Base-by-base conservation (phyloP, 2,329 filamentous ascomycete species). In the Talaromyces amestolkiae region DNA sequence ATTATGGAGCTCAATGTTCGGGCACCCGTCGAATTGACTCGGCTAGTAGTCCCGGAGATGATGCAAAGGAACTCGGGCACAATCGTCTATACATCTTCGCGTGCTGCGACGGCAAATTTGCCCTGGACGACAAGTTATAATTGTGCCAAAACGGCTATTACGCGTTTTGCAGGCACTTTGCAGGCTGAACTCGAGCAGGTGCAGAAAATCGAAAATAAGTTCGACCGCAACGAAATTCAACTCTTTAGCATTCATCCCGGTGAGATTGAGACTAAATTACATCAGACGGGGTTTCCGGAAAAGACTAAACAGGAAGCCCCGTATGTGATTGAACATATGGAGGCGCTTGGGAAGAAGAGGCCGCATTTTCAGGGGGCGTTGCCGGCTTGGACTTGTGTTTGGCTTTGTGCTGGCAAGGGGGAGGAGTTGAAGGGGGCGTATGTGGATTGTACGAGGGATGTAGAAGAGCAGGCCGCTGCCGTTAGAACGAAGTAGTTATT, bases 311-410 rank as follows among this genome's bases (percentile, higher is more conserved):
- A 7, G 17, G 41, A 43, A 43, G 41, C 41, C 8, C 41, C 41
- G 7, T 43, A 43, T 19, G 41, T 43, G n/a, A 43, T 43, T 19
- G 41, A 43, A n/a, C 41, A 43, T 43, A 43, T 43, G 41, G 41
- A 47, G 3, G 3, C 19, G 19, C 11, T 47, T 47, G 43, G 43
- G 9, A 47, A 47, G 10, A 47, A 47, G 10, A 22, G 19, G 10
- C 43, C 58, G 15, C 58, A 60, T 47, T 60, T 35, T 60, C 37
- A 47, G 11, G 39, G 39, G 5, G 7, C 3, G 8, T 47, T 60
- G 22, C 58, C 58, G 13, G 58, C 58, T 35, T 60, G 58, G 58
- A 60, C 39, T 47, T 60, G 58, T 60, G 58, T 60, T 41, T 60
- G 58, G 58, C 58, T 60, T 33, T 60, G 58, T 60, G 58, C 58